Evolutionary conservation across 2,329 filamentous ascomycete genomes (phyloP), one percentile per base, ranked within the genome.

Genomic region (Pyrenochaeta sp.): DNA sequence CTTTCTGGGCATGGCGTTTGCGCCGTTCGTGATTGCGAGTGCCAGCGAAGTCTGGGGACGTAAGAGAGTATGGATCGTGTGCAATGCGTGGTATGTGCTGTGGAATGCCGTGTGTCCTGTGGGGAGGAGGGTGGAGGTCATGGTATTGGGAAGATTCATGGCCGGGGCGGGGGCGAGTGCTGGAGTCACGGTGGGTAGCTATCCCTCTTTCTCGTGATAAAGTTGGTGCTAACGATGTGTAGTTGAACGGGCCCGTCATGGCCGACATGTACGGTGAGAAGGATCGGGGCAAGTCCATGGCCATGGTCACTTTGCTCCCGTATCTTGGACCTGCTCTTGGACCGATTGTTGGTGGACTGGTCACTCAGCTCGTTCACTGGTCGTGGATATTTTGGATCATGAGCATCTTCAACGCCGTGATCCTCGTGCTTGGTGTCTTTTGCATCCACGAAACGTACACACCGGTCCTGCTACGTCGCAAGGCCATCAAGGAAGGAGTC

Each of bases 371-470:
- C 3, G 14, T 51, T 8, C 44, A 53, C 11, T 67, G 59, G 61
- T 28, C 43, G 7, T 67, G 61, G 60, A 17, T 60, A 1, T 65
- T 67, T 36, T 65, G 51, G 51, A 47, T 54, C 11, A 44, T 61
- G 8, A 55, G 51, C 17, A 50, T 57, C 7, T 40, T 58, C 15
- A 45, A 61, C 17, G 24, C 48, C 5, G 8, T 50, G 7, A 31
- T 64, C 6, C 27, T 53, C 7, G 3, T 53, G 19, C 44, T 65
- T 4, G 58, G 62, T 6, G 41, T 75, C 17, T 36, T 74, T 22
- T 54, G 71, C 44, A 54, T 74, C 47, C 60, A 61, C 9, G 77
- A 80, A 54, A 76, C 75, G 0, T 77, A 79, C 53, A 69, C 69
- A 2, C 73, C 73, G 0, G 56, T 69, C 3, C 65, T 81, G 3